Evolutionary conservation across 352 stramenopile species (phyloP).

Genomic region (Phytophthora uliginosa): DNA sequence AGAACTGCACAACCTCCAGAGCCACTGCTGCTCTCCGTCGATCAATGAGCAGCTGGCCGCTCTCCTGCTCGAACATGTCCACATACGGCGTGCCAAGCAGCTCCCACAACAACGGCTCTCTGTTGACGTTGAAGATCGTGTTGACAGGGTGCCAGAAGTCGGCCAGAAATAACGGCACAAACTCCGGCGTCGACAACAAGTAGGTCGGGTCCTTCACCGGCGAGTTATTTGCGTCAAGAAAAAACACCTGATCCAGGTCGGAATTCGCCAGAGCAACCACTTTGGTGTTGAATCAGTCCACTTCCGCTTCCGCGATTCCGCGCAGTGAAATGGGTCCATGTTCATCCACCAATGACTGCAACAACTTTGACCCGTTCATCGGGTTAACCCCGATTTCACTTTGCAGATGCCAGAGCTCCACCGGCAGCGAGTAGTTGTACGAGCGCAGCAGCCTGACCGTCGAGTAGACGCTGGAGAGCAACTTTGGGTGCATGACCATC

Average conservation of each 20-base stretch:
- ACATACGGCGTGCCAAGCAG: constrained; percentile 49
- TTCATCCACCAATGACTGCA: constrained; percentile 29
- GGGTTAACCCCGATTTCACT: constrained; percentile 38
- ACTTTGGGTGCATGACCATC: constrained; percentile 61
- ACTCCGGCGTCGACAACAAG: constrained; percentile 53
- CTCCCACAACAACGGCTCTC: constrained; percentile 64
- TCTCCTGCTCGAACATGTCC: constrained; percentile 77
- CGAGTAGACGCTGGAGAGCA: constrained; percentile 50
- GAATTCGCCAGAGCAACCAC: constrained; percentile 51
- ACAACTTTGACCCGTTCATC: constrained; percentile 20
- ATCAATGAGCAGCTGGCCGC: constrained; percentile 63
- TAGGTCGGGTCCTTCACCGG: constrained; percentile 59
- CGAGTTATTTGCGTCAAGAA: constrained; percentile 69
- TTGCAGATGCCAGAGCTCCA: constrained; percentile 63
- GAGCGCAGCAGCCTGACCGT: constrained; percentile 44
- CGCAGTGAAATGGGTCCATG: constrained; percentile 38
- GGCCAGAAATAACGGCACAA: constrained; percentile 69
- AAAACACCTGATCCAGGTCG: constrained; percentile 51
- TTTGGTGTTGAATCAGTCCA: constrained; percentile 63
- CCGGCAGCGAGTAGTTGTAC: constrained; percentile 44
- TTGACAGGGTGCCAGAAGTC: constrained; percentile 69
- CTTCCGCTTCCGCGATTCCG: constrained; percentile 32
- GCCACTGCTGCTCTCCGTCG: constrained; percentile 34
- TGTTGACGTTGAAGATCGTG: constrained; percentile 72
- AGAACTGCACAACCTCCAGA: constrained; percentile 49